These are phyloP conservation scores for Amoeboaphelidium protococcarum DNA, from an alignment of 371 early-diverging fungal genomes.

Conservation along the genomic window DNA sequence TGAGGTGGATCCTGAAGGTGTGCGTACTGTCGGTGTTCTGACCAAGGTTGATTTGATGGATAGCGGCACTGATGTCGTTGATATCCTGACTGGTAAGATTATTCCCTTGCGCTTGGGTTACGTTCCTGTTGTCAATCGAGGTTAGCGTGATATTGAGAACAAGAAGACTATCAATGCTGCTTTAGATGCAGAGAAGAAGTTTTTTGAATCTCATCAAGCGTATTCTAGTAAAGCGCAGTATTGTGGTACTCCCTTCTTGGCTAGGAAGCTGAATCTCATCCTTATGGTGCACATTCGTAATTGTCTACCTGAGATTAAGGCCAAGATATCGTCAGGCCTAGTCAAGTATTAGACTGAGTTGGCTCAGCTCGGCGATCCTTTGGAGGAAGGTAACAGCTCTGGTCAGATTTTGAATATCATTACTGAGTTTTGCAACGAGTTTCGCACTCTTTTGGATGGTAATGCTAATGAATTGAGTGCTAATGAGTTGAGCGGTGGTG, in stretches of 20 bases:
- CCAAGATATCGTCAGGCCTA: slow-evolving; percentile 59
- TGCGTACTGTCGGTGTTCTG: slow-evolving; percentile 93
- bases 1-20: slow-evolving; percentile 92
- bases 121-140: slow-evolving; percentile 86
- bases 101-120: slow-evolving; percentile 82
- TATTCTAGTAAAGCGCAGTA: slow-evolving; percentile 85
- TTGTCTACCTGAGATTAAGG: slow-evolving; percentile 89
- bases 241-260: slow-evolving; percentile 94
- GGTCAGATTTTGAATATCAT: slow-evolving; percentile 75
- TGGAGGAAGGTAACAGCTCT: slow-evolving; percentile 39
- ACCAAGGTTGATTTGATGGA: slow-evolving; percentile 99
- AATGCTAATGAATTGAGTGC: slow-evolving; percentile 68
- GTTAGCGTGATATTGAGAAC: slow-evolving; percentile 77
- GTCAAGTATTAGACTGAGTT: slow-evolving; percentile 63
- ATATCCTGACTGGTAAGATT: slow-evolving; percentile 86
- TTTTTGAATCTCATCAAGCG: slow-evolving; percentile 76
- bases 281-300: slow-evolving; percentile 91
- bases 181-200: slow-evolving; percentile 58
- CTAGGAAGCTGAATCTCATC: slow-evolving; percentile 78
- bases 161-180: slow-evolving; percentile 67
- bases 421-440: slow-evolving; percentile 87
- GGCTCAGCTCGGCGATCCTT: slow-evolving; percentile 58
- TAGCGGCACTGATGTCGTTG: slow-evolving; percentile 95
- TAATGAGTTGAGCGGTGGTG: slow-evolving; percentile 89
- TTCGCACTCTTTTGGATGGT: slow-evolving; percentile 75